Percentiles rank a stretch among this genome's conserved stretches.
Conservation (phyloP, 305 asterid genomes). For the Fraxinus sp. region DNA sequence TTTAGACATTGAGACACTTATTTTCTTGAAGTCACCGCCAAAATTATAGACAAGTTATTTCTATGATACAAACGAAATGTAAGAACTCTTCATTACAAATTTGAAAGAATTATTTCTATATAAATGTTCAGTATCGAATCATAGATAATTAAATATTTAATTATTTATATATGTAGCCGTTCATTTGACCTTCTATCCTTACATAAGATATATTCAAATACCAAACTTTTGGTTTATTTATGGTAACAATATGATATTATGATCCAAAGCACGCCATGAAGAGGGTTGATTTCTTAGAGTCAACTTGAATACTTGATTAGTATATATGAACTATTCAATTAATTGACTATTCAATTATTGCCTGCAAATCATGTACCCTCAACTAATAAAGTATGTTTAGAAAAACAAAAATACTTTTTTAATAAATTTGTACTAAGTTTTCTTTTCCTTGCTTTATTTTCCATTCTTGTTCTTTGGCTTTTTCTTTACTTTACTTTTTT, state of each 20-base stretch:
- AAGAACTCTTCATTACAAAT: too few species aligned
- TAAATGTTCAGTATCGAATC: not conserved
- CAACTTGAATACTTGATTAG: not conserved
- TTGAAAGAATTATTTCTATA: too few species aligned
- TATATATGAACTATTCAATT: slow-evolving; percentile 30
- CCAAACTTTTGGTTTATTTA: not conserved
- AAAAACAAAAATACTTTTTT: slow-evolving; percentile 16
- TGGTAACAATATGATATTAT: not conserved
- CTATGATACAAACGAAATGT: not conserved
- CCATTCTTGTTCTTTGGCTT: not conserved
- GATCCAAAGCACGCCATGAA: not conserved
- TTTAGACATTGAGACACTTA: not conserved
- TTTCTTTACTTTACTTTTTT: too few species aligned
- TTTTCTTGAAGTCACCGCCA: not conserved
- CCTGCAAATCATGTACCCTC: slow-evolving; percentile 36
- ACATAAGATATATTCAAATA: not conserved
- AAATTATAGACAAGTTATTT: not conserved
- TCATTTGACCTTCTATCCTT: not conserved
- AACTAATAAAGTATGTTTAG: slow-evolving; percentile 24
- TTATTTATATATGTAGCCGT: not conserved
- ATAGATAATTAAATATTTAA: not conserved
- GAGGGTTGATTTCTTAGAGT: not conserved
- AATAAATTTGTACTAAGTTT: slow-evolving; percentile 9
- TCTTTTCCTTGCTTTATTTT: not conserved
- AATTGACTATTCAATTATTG: slow-evolving; percentile 36